These are phyloP conservation scores for Beverwykella pulmonaria DNA, from an alignment of 495 filamentous ascomycete genomes.

Conservation along the genomic window DNA sequence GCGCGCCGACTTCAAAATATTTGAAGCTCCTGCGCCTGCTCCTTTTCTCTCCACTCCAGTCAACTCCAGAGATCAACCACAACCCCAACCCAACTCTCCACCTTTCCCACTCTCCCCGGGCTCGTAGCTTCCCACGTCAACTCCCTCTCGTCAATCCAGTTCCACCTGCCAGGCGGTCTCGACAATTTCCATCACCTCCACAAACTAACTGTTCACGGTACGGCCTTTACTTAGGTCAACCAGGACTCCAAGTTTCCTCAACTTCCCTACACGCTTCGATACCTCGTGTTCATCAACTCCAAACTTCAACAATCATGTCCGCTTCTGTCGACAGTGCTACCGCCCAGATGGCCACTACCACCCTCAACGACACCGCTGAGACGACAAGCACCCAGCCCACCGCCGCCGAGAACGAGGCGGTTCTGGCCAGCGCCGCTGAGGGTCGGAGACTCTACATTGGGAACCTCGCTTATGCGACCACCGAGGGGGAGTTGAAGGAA, in stretches of 20 bases:
- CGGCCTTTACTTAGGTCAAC: conserved; percentile 35
- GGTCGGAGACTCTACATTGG: conserved; percentile 99
- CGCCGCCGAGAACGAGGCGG: conserved; percentile 76
- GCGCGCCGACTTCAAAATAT: conserved; percentile 14
- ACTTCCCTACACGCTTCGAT: conserved; percentile 39
- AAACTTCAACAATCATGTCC: conserved; percentile 46
- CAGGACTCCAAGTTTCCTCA: conserved; percentile 47
- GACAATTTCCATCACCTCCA: conserved; percentile 40
- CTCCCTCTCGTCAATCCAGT: conserved; percentile 46
- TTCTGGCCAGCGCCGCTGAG: conserved; percentile 94
- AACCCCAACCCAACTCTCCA: conserved; percentile 36
- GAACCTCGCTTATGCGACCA: conserved; percentile 99
- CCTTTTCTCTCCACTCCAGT: conserved; percentile 40
- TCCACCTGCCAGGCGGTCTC: conserved; percentile 45
- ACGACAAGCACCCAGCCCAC: conserved; percentile 48
- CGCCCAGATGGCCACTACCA: conserved; percentile 77
- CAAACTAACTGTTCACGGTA: conserved; percentile 41
- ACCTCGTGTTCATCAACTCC: conserved; percentile 47
- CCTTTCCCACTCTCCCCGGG: conserved; percentile 40
- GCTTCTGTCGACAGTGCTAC: conserved; percentile 73
- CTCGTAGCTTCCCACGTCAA: conserved; percentile 51
- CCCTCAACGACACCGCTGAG: conserved; percentile 56
- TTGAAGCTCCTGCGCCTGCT: conserved; percentile 25
- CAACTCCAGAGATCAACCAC: conserved; percentile 35
- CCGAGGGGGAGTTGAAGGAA: conserved; percentile 98